phyloP scores from a whole-genome alignment of 1,139 yeast species.

The Pichia kudriavzevii region DNA sequence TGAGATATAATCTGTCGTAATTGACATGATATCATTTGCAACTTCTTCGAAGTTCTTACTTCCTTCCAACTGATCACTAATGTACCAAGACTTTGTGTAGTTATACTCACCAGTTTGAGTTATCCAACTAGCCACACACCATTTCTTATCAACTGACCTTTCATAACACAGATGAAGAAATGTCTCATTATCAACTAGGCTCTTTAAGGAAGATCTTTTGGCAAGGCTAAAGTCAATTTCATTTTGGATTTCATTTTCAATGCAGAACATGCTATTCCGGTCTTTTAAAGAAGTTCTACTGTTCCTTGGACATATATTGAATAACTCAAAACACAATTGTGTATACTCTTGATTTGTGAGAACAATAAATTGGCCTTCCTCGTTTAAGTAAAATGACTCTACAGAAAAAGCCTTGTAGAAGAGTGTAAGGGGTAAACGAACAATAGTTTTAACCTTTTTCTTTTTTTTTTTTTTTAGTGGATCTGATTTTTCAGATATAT shows the following conservation, averaged over 20 bases:
- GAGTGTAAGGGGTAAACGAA: constrained; percentile 22
- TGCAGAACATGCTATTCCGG: constrained; percentile 33
- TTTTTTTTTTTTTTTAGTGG: constrained; percentile 20
- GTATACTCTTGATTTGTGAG: constrained; percentile 43
- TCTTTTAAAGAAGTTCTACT: constrained; percentile 16
- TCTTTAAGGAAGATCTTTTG: constrained; percentile 29
- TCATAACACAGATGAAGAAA: constrained; percentile 83
- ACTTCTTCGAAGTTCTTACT: constrained; percentile 39
- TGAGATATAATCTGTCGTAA: constrained; percentile 35
- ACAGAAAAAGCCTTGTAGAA: constrained; percentile 55
- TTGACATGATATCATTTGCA: constrained; percentile 52
- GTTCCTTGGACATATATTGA: constrained; percentile 37
- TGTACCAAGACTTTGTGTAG: constrained; percentile 60
- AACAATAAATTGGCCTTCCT: constrained; percentile 36
- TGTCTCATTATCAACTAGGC: constrained; percentile 52
- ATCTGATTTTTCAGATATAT: constrained; percentile 23
- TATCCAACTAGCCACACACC: constrained; percentile 88
- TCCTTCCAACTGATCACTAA: constrained; percentile 28
- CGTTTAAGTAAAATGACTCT: constrained; percentile 38
- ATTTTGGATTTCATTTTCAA: constrained; percentile 41
- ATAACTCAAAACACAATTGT: constrained; percentile 52
- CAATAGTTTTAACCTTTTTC: constrained; percentile 11
- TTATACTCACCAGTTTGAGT: constrained; percentile 71
- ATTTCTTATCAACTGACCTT: constrained; percentile 67
- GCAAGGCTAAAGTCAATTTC: constrained; percentile 47